Evolutionary conservation across 2,329 filamentous ascomycete species (phyloP), one percentile per base, ranked within the genome.

Genomic region (Ophiostoma angusticollis): DNA sequence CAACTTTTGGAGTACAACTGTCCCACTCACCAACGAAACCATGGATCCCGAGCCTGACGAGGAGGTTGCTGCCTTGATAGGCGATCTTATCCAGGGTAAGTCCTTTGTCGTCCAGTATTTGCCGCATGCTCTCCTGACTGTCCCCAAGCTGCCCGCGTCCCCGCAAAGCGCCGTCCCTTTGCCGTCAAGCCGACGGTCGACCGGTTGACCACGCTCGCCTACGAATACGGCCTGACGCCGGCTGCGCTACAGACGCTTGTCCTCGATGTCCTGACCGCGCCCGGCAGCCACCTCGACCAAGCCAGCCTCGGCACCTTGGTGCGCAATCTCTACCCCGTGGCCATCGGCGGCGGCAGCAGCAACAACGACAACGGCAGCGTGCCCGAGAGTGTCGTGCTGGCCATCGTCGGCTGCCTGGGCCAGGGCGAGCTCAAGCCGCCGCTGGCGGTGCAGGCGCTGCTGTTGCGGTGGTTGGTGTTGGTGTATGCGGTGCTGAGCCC

Each of bases 401-500:
- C 72, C 42, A 60, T 87, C 9, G 69, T 91, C 17, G 78, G 78
- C 37, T 74, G 72, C 34, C 66, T 93, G n/a, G 84, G 85, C 4
- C 79, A 85, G 51, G 84, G 82, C 50, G 74, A 76, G 54, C 68
- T 74, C 39, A 93, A 87, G 55, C 80, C 84, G 12, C 74, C 79
- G 12, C 66, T 82, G 31, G 65, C 70, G 31, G 72, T 83, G 1
- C 84, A 93, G 58, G 72, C 71, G 19, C 64, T 76, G 30, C 64
- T 93, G 36, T 59, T 93, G 45, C 78, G 74, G 58, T 93, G 85
- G 85, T 64, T 93, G 35, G 70, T 85, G 41, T 74, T 84, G 59
- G 70, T 84, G 4, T 78, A 87, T 52, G 79, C 85, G 49, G 62
- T 79, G 32, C 58, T 91, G 16, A 27, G 22, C 5, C 21, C 34